phyloP scores from a whole-genome alignment of 208 protist species.

The Leishmania tropica region DNA sequence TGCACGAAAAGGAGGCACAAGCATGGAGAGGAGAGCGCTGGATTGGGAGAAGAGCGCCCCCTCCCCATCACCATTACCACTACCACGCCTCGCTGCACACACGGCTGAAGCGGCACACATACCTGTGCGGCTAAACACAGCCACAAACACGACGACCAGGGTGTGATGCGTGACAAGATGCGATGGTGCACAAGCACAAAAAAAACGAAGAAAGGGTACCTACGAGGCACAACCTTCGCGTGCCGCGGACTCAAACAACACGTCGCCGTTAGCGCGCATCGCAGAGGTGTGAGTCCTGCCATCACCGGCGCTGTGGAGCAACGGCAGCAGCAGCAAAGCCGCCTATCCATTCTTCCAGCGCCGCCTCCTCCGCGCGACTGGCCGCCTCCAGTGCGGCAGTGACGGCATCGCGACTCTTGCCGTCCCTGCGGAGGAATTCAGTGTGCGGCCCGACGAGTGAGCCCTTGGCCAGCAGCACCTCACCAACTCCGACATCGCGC shows the following conservation, averaged over 20 bases:
- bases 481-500: conserved; percentile 56
- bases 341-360: conserved; percentile 42
- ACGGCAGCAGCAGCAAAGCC: conserved; percentile 27
- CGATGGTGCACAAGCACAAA: background rate
- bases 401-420: background rate
- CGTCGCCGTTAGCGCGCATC: background rate
- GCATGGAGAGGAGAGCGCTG: background rate
- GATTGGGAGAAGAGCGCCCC: background rate
- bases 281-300: background rate
- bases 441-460: conserved; percentile 22
- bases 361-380: conserved; percentile 21
- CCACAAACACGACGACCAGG: background rate
- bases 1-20: background rate
- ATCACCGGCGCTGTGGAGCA: conserved; percentile 1
- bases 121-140: background rate
- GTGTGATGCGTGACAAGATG: background rate
- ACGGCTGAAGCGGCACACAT: no score
- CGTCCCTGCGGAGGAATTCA: conserved; percentile 12
- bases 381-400: background rate
- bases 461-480: conserved; percentile 61
- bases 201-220: background rate
- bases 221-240: background rate
- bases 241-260: background rate
- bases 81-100: background rate
- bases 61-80: background rate